phyloP scores from a whole-genome alignment of 176 grass and related monocot genomes.

The Bothriochloa decipiens region DNA sequence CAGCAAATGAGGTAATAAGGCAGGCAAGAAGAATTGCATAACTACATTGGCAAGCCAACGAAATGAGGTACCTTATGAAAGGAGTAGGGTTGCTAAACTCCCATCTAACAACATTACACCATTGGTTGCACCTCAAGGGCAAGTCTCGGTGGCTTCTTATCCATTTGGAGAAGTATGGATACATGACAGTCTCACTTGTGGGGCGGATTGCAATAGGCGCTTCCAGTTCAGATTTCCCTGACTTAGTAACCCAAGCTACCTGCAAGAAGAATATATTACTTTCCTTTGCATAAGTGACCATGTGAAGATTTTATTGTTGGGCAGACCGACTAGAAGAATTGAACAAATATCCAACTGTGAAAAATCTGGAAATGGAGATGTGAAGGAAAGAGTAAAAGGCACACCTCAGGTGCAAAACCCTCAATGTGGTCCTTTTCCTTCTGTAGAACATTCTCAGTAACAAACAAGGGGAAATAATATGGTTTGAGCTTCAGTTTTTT shows the following conservation, averaged over 20 bases:
- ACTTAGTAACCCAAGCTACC: slow-evolving; percentile 84
- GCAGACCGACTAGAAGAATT: neutral
- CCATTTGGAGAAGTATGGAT: slow-evolving; percentile 98
- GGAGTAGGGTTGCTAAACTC: slow-evolving; percentile 85
- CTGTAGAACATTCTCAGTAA: slow-evolving; percentile 94
- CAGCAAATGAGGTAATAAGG: neutral
- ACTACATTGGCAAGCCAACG: neutral
- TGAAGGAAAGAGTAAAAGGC: slow-evolving; percentile 25
- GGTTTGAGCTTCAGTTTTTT: slow-evolving; percentile 90
- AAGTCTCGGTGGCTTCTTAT: slow-evolving; percentile 85
- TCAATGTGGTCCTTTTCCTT: slow-evolving; percentile 98
- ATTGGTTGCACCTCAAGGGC: slow-evolving; percentile 84
- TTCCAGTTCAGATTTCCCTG: slow-evolving; percentile 79
- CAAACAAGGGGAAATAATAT: slow-evolving; percentile 94
- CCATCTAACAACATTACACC: slow-evolving; percentile 91
- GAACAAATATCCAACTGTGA: neutral
- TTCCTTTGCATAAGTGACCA: neutral
- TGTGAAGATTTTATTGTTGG: no score
- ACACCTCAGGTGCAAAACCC: slow-evolving; percentile 96
- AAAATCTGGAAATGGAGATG: neutral
- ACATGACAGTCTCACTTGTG: slow-evolving; percentile 89
- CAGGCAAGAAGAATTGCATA: neutral
- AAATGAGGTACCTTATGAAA: slow-evolving; percentile 69
- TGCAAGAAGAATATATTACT: slow-evolving; percentile 37
- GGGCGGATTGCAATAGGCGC: slow-evolving; percentile 84